phyloP scores from a whole-genome alignment of 1,139 yeast species.

The Yamadazyma buinensis region DNA sequence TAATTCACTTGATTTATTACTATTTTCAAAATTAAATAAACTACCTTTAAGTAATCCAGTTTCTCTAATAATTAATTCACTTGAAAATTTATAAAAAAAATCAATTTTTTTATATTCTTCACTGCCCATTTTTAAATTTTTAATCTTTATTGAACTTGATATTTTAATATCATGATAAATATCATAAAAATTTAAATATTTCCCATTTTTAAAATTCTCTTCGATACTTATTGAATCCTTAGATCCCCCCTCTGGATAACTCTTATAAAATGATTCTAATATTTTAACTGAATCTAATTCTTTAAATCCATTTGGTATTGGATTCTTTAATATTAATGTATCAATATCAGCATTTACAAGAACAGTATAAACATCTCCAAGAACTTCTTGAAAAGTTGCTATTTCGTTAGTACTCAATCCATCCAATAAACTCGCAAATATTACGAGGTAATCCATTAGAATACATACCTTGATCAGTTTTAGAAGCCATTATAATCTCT shows the following conservation, averaged over 20 bases:
- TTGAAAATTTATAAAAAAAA: slow-evolving; percentile 63
- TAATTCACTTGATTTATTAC: slow-evolving; percentile 20
- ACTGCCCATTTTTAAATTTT: slow-evolving; percentile 52
- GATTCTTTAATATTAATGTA: slow-evolving; percentile 30
- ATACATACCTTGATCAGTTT: slow-evolving; percentile 4
- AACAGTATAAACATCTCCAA: slow-evolving; percentile 10
- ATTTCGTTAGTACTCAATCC: neutral
- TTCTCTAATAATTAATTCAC: slow-evolving; percentile 73
- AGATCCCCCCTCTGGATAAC: slow-evolving; percentile 16
- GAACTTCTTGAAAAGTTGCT: slow-evolving; percentile 6
- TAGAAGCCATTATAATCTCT: slow-evolving; percentile 3
- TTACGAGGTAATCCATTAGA: no score
- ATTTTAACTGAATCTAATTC: slow-evolving; percentile 44
- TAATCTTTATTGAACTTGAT: slow-evolving; percentile 51
- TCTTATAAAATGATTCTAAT: slow-evolving; percentile 30
- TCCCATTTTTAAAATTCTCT: slow-evolving; percentile 18
- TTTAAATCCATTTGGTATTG: slow-evolving; percentile 43
- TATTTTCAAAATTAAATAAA: slow-evolving; percentile 18
- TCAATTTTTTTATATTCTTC: slow-evolving; percentile 56
- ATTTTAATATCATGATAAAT: slow-evolving; percentile 74
- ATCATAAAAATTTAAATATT: slow-evolving; percentile 46
- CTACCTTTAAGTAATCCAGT: slow-evolving; percentile 39
- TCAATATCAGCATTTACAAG: slow-evolving; percentile 27
- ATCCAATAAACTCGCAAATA: no score
- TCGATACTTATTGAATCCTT: slow-evolving; percentile 20